Base-by-base conservation (phyloP, 2,329 filamentous ascomycete species). In the Claviceps maximensis region DNA sequence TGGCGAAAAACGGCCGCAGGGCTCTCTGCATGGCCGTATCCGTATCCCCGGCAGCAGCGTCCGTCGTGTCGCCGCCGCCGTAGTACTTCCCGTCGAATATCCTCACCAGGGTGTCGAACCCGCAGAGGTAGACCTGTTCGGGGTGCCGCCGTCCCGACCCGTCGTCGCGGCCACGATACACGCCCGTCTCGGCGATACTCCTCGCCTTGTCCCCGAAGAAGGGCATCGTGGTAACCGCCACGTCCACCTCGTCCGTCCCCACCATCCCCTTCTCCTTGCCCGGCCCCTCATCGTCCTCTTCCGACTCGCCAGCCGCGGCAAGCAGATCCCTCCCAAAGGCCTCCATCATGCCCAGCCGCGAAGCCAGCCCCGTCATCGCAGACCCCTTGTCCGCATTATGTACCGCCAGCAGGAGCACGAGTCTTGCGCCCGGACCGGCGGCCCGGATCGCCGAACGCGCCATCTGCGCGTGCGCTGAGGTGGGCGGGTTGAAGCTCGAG, bases 51-150 rank as follows among this genome's bases (percentile, higher is more conserved):
- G 7, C 33, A 49, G 21, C 3, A 21, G n/a, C n/a, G 23, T 5
- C 27, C 4, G 4, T 29, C 27, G 4, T 8, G 27, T 1, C 17
- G 6, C 27, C 6, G 8, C 44, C 54, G 23, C 52, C 63, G 62
- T 89, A 88, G 67, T 91, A 91, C 63, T 85, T 87, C 0, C 84
- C 77, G 49, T 86, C 73, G 52, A 87, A 79, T 51, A 91, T 80
- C 21, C 87, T 78, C 17, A 85, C 79, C 7, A 90, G 69, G 0
- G 87, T 91, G 61, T 91, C 87, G 63, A 82, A 91, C 29, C 87
- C 87, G 1, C 81, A 78, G 2, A 90, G 76, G 61, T 87, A 87
- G 4, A 86, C 69, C 60, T 89, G 84, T 51, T 75, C 70, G 13
- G 41, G n/a, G 4, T 8, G 65, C 62, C 10, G 8, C 49, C 8